phyloP scores from a whole-genome alignment of 371 early-diverging fungal species.

The Circinella umbellata region DNA sequence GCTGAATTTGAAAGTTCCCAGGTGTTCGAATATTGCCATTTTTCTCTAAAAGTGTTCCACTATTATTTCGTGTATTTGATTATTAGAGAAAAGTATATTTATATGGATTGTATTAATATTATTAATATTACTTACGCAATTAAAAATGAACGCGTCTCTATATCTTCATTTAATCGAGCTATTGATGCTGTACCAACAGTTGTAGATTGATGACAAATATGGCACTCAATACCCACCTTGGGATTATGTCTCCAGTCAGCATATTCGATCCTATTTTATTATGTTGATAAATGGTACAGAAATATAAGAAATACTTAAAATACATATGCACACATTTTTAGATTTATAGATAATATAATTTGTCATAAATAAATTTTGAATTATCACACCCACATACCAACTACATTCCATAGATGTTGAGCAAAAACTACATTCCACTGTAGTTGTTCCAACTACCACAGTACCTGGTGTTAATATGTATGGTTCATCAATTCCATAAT shows the following conservation, averaged over 20 bases:
- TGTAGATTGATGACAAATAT: neutral
- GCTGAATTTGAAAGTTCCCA: neutral
- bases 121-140: neutral
- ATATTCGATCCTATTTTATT: slow-evolving; percentile 14
- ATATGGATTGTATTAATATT: no score
- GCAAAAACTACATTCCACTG: neutral
- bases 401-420: neutral
- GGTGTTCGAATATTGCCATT: neutral
- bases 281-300: neutral
- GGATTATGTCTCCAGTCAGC: slow-evolving; percentile 10
- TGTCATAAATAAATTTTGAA: no score
- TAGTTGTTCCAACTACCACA: neutral
- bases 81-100: neutral
- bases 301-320: no score
- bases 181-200: neutral
- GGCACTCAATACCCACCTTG: neutral
- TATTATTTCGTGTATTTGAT: neutral
- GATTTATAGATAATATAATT: no score
- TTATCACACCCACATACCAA: neutral
- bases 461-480: slow-evolving; percentile 7
- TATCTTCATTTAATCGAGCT: neutral
- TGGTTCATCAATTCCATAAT: slow-evolving; percentile 3
- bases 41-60: neutral
- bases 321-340: no score
- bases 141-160: neutral